Percentiles rank a stretch among this genome's conserved stretches.
Evolutionary conservation across 352 stramenopile species (phyloP).

Genomic region (Globisporangium spinosum): DNA sequence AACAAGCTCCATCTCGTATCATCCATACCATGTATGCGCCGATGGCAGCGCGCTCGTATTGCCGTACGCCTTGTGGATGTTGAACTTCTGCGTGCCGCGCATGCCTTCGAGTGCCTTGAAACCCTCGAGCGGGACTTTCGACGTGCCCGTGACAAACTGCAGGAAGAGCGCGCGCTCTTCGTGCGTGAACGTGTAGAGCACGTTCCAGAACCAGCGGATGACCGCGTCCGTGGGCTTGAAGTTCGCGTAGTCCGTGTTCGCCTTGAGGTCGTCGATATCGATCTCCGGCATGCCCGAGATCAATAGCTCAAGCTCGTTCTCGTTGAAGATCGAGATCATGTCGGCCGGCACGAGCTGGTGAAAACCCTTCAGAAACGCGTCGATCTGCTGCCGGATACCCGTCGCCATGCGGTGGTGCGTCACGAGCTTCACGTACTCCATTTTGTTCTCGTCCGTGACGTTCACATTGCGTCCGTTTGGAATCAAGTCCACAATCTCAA

Average conservation of each 20-base stretch:
- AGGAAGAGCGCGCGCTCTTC: slow-evolving; percentile 91
- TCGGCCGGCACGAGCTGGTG: slow-evolving; percentile 89
- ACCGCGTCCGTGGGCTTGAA: slow-evolving; percentile 88
- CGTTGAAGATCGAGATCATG: slow-evolving; percentile 92
- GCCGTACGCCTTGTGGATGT: slow-evolving; percentile 97
- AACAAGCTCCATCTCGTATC: not conserved
- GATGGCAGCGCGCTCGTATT: slow-evolving; percentile 82
- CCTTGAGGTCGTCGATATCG: slow-evolving; percentile 92
- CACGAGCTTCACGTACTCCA: slow-evolving; percentile 92
- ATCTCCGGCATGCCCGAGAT: slow-evolving; percentile 93
- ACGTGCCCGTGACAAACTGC: slow-evolving; percentile 92
- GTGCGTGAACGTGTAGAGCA: slow-evolving; percentile 88
- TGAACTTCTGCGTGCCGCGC: slow-evolving; percentile 98
- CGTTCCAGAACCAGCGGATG: slow-evolving; percentile 94
- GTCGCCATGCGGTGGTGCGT: slow-evolving; percentile 99
- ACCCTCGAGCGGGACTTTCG: slow-evolving; percentile 94
- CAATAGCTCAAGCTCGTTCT: slow-evolving; percentile 92
- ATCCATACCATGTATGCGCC: slow-evolving; percentile 95
- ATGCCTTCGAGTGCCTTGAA: slow-evolving; percentile 99
- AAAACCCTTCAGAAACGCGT: slow-evolving; percentile 89
- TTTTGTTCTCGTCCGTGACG: slow-evolving; percentile 93
- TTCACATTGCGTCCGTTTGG: slow-evolving; percentile 80
- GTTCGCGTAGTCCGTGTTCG: slow-evolving; percentile 92
- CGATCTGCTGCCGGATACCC: slow-evolving; percentile 94
- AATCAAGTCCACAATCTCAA: slow-evolving; percentile 88